Evolutionary conservation across 2,329 filamentous ascomycete species (phyloP), one percentile per base, ranked within the genome.

Genomic region (Dactylellina cionopaga): DNA sequence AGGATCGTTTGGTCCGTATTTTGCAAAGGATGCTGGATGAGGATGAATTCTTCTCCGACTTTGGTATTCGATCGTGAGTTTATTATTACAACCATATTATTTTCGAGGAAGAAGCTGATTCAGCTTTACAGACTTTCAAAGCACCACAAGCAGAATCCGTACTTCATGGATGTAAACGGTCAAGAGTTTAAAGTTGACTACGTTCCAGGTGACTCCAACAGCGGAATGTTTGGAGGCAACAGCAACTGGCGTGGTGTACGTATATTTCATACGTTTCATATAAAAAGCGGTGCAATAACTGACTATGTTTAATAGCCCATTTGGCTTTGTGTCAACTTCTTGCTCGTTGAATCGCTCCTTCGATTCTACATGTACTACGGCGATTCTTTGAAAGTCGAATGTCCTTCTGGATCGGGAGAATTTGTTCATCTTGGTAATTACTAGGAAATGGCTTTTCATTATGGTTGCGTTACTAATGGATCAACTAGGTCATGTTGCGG

Each of bases 281-380:
- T n/a, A n/a, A n/a, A n/a, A n/a, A n/a, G n/a, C 33, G 44, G 24
- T 25, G 19, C 15, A 15, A 10, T 9, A 22, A 19, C 49, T 64
- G 15, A 71, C 25, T 35, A n/a, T 7, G 3, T 25, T 9, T 27
- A 19, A 31, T 54, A 77, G 0, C 94, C 95, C 0, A 94, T 96
- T 76, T 98, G 94, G 94, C 85, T 97, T 51, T 95, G 92, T 74
- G 92, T 96, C 82, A 98, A 98, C 81, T 97, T 96, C 82, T 82
- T 98, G 58, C 86, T 98, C 11, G 90, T 98, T 39, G 94, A 98
- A 80, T 94, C 93, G 5, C 86, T 97, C n/a, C 91, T 96, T 77
- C 87, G 94, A 29, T 98, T 96, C 84, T 96, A 92, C 83, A 90
- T 98, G 82, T 98, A 96, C 84, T 97, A 98, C 79, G 94, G 94